These are phyloP conservation scores for Escallonia rubra DNA, from an alignment of 129 eudicot species.

Conservation along the genomic window DNA sequence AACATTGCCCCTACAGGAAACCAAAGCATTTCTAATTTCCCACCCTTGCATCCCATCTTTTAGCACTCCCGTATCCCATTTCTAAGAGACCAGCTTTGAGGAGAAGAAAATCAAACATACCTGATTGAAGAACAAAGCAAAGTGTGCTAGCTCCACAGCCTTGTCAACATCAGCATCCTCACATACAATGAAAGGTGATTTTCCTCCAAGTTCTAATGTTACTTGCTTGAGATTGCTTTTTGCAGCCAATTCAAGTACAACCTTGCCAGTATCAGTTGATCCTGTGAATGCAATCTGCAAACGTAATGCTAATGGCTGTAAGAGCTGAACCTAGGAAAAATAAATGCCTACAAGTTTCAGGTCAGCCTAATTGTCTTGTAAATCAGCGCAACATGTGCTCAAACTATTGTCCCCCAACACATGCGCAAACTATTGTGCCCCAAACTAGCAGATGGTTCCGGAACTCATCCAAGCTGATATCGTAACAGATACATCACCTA, in stretches of 20 bases:
- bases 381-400: too few species aligned
- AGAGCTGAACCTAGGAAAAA: background rate
- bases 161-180: conserved; percentile 52
- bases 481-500: too few species aligned
- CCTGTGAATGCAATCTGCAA: conserved; percentile 82
- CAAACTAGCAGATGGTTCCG: too few species aligned
- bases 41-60: background rate
- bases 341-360: too few species aligned
- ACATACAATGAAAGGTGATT: conserved; percentile 54
- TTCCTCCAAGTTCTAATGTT: conserved; percentile 67
- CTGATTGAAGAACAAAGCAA: conserved; percentile 50
- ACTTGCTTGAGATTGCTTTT: conserved; percentile 81
- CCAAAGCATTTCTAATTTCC: background rate
- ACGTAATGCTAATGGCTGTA: background rate
- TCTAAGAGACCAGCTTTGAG: background rate
- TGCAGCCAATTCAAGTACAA: conserved; percentile 69
- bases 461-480: too few species aligned
- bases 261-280: conserved; percentile 56
- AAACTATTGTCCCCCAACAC: too few species aligned
- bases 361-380: too few species aligned
- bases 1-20: conserved; percentile 48
- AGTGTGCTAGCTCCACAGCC: conserved; percentile 51
- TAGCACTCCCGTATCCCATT: too few species aligned
- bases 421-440: too few species aligned
- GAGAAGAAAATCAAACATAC: conserved; percentile 10